Evolutionary conservation across 768 basidiomycete species (phyloP), one percentile per base, ranked within the genome.

Genomic region (Ramaria sp.): DNA sequence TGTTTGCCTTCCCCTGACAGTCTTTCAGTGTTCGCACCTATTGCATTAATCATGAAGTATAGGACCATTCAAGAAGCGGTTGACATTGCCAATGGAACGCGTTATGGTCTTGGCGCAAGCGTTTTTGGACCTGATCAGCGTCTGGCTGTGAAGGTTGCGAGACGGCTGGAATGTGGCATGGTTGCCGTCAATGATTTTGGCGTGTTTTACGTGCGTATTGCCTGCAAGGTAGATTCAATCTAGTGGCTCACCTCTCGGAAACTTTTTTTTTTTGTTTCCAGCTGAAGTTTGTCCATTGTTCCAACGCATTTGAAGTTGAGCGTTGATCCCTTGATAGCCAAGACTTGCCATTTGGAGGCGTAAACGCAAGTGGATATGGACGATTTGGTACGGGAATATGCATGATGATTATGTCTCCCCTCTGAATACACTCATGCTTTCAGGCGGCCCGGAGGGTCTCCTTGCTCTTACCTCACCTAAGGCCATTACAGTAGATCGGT

Each of bases 101-200:
- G 78, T 20, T 98, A 88, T 67, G 94, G 89, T 12, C 82, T 99
- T 30, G 95, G 94, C 19, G 92, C 94, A 1, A 90, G 89, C 54
- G 91, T 99, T 19, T 99, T 94, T 66, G 96, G 96, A 9, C 86
- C 86, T 10, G 82, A 89, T 65, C 86, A 87, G 67, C 77, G 79
- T 41, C 73, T 86, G 43, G 92, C 91, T 65, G 62, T 90, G 53
- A 74, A 84, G 49, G 86, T 98, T 20, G 93, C 93, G 30, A 82
- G 83, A 62, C 72, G 75, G 49, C 73, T 99, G 51, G 83, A 95
- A 53, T 94, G 91, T 63, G 95, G 95, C 47, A 98, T 99, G 96
- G 95, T 98, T 3, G 85, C 93, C 19, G 77, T 96, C 60, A 98
- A 98, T 63, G 96, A 98, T 72, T 96, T 91, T 66, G 92, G 81